Evolutionary conservation across 163 green algal genomes (phyloP), one percentile per base, ranked within the genome.

Genomic region (Scenedesmus sp.): DNA sequence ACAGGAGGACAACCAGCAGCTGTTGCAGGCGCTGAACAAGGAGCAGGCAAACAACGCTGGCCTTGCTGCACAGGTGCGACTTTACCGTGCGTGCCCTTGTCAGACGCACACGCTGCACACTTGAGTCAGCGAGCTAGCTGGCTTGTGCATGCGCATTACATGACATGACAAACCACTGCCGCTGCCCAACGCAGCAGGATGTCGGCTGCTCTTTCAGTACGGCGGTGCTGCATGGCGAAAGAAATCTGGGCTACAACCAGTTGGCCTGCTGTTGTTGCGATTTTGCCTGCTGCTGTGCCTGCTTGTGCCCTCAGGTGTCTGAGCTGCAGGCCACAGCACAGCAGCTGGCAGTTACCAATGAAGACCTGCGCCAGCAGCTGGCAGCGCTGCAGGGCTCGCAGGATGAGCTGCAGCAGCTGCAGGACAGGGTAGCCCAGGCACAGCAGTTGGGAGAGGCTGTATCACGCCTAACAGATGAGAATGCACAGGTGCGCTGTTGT

Each of bases 361-460:
- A 78, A 33, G 35, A 42, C 26, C 46, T 87, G 82, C 51, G 70
- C 20, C 82, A 78, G 35, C 82, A 87, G 53, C 53, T 87, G 51
- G 82, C 51, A 79, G 82, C 82, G 42, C n/a, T 61, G 33, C 46
- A 49, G 13, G 46, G 26, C 6, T 53, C 61, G 49, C n/a, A 83
- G 40, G 22, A 37, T 68, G 30, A 42, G 1, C 42, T 81, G 4
- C 61, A 90, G 73, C 85, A 90, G 76, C 35, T 90, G 70, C n/a
- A 72, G 33, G 70, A 42, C 18, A 72, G 51, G 42, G 10, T 76
- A 40, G 85, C 46, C 13, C 68, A 85, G 44, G 68, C 35, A 37
- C 35, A 90, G 70, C 46, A 53, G 43, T 30, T 90, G 51, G 24
- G 26, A 4, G 10, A 61, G 35, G 12, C 24, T 13, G 83, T 81